Conservation (phyloP, 331 rosid genomes). For the Acacia pycnantha region DNA sequence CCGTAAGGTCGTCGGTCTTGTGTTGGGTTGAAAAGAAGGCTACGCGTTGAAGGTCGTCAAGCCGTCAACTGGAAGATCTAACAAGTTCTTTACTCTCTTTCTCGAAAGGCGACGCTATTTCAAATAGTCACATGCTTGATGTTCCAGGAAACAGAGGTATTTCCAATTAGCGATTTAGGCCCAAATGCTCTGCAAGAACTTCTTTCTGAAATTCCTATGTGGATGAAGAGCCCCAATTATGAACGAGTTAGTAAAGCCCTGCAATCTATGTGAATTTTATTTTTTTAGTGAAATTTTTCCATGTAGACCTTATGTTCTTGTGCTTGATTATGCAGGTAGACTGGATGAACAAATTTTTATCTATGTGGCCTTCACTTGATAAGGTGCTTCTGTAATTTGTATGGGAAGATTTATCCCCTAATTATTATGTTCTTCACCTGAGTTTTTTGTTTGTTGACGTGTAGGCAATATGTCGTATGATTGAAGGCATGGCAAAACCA, state of each 20-base stretch:
- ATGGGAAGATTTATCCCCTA: constrained; percentile 2
- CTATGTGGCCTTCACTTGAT: constrained; percentile 86
- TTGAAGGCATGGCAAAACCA: constrained; percentile 61
- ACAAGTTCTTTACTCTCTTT: too few species aligned
- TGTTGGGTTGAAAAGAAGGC: too few species aligned
- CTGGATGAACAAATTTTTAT: constrained; percentile 74
- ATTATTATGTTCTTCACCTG: constrained; percentile 23
- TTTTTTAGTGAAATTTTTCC: neutral
- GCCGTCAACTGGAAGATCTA: too few species aligned
- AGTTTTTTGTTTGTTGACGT: constrained; percentile 15
- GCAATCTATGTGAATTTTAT: neutral
- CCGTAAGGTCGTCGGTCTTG: too few species aligned
- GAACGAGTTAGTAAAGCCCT: constrained; percentile 63
- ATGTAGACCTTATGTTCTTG: constrained; percentile 13
- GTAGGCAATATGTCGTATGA: constrained; percentile 68
- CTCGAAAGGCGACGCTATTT: too few species aligned
- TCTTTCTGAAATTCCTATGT: constrained; percentile 80
- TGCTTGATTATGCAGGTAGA: constrained; percentile 62
- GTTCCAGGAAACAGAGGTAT: constrained; percentile 69
- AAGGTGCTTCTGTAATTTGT: constrained; percentile 46
- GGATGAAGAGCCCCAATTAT: constrained; percentile 92
- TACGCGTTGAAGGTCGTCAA: too few species aligned
- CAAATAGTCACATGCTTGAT: too few species aligned
- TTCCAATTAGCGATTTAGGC: constrained; percentile 69
- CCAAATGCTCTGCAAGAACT: constrained; percentile 64